Base-by-base conservation (phyloP, 2,329 filamentous ascomycete genomes). In the Exophiala sideris region DNA sequence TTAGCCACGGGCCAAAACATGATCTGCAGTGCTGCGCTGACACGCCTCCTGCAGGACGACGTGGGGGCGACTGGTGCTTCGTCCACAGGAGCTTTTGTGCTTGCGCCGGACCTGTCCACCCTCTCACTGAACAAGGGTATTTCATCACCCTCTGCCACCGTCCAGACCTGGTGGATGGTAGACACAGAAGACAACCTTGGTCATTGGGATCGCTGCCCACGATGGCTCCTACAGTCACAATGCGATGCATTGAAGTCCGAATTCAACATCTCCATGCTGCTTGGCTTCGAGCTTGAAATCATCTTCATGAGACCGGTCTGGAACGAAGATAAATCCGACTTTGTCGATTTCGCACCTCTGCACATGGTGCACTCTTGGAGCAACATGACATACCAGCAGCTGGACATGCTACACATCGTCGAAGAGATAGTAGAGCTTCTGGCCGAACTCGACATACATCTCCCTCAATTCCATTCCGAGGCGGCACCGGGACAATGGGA, bases 201-300 rank as follows among this genome's bases (percentile, higher is more conserved):
- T 33, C 60, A 60, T 45, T 58, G 46, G 32, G 58, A 64, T 35
- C 51, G 56, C 24, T 95, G 89, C 62, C 88, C 89, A 1, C 79
- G 88, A 50, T 75, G 82, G 39, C 67, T 85, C 52, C 73, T 95
- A 50, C 73, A 81, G 50, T 74, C 70, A 2, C 74, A 84, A 0
- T 65, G 86, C 1, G 72, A 78, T 0, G 70, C 72, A 5, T 79
- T 87, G 0, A 71, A 77, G 9, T 62, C 70, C 1, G 73, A 81
- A 5, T 70, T 76, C 35, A 75, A 76, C 1, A 73, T 89, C 2
- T 70, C 76, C 2, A 82, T 91, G 45, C 74, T 85, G 0, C 70
- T 90, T 12, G 90, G 89, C 0, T 95, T 94, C 61, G 90, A 95
- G 68, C 83, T 95, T 38, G 89, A 95, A 69, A 81, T 94, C 8